phyloP scores from a whole-genome alignment of 148 eudicot genomes.

The Gaultheria prostrata region DNA sequence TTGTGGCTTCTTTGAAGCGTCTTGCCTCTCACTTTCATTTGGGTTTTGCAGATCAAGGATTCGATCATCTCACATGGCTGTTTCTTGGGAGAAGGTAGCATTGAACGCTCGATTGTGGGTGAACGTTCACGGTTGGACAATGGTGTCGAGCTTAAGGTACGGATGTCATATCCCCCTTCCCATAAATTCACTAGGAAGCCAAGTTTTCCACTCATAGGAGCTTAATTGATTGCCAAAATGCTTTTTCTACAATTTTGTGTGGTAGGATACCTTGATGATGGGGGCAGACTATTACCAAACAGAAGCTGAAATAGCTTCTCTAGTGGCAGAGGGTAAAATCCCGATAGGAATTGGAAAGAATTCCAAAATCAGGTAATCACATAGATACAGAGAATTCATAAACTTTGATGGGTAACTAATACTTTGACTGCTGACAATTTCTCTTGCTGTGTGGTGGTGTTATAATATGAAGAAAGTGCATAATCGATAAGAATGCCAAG shows the following conservation, averaged over 20 bases:
- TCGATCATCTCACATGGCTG: conserved; percentile 96
- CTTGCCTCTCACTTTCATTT: background rate
- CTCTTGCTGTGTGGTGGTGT: background rate
- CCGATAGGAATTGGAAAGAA: conserved; percentile 87
- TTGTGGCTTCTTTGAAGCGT: background rate
- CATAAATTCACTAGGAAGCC: background rate
- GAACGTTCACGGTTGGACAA: conserved; percentile 90
- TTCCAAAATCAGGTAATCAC: conserved; percentile 70
- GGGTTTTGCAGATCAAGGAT: conserved; percentile 72
- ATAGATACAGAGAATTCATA: background rate
- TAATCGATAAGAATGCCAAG: conserved; percentile 93
- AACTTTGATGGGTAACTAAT: background rate
- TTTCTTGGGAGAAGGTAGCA: conserved; percentile 76
- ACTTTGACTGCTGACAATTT: background rate
- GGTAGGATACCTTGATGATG: conserved; percentile 87
- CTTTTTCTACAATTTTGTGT: background rate
- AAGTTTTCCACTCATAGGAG: background rate
- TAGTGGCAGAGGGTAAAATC: conserved; percentile 82
- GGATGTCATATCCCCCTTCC: background rate
- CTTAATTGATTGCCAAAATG: background rate
- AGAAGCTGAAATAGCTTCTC: conserved; percentile 92
- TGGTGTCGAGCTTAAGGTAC: conserved; percentile 87
- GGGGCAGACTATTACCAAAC: conserved; percentile 96
- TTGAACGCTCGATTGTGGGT: conserved; percentile 87
- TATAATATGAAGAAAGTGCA: conserved; percentile 58